Evolutionary conservation across 73 alveolate species (phyloP), one percentile per base, ranked within the genome.

Genomic region (Uronychia binucleata): DNA sequence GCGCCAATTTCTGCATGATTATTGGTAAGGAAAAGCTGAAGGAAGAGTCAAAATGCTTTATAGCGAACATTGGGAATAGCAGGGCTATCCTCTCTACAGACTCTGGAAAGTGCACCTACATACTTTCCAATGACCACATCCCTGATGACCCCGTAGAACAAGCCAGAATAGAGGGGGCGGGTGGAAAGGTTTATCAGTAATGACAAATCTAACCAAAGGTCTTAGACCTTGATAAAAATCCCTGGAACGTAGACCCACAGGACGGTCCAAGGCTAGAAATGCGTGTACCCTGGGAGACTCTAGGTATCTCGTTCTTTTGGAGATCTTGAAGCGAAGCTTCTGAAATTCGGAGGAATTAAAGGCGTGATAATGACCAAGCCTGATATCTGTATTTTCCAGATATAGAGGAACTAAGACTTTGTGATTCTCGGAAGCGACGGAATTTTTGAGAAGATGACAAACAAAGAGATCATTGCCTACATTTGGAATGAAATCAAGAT

Each of bases 281-380:
- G 99, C 30, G 97, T 95, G 58, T 88, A 87, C 13, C 99, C 99
- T 0, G 99, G 99, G 26, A 88, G 98, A 31, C 93, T 96, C n/a
- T 93, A 97, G 30, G 99, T 92, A 33, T 91, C 97, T 32, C 67
- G 99, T 77, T 92, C 98, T 8, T 88, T 96, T 28, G 99, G 99
- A 19, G 99, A 96, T 79, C 89, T 95, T 29, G 97, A 90, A 58
- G 98, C 98, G 0, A 96, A 96, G 89, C 84, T 85, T 30, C 83
- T 88, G 31, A 81, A 75, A 34, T 96, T 85, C 58, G 99, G 99
- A 0, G 99, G 99, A 14, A 94, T 92, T 77, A 89, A 89, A 74
- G 93, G 88, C 74, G 97, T 92, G 1, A 89, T 96, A 30, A 89
- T 96, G 8, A 85, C 98, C 1, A 93, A 90, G 34, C 99, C 99